Conservation (phyloP, 2,329 filamentous ascomycete genomes). For the Aquanectria penicillioides region DNA sequence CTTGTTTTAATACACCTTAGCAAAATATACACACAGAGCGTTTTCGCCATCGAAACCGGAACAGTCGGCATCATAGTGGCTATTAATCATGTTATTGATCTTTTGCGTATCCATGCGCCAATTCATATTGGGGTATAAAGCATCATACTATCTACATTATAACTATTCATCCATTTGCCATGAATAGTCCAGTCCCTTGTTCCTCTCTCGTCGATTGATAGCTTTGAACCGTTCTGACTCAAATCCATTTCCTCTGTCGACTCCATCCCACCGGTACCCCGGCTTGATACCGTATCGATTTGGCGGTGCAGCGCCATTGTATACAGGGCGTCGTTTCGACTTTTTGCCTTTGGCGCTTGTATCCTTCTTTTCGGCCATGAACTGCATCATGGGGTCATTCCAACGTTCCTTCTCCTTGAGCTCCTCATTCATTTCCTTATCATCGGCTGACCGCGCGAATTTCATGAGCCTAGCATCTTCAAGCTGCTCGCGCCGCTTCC, state of each 20-base stretch:
- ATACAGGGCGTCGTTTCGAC: conserved; percentile 69
- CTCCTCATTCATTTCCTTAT: conserved; percentile 86
- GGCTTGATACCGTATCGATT: conserved; percentile 95
- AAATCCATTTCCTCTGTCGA: conserved; percentile 93
- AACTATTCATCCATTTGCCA: conserved; percentile 99
- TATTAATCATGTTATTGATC: no score
- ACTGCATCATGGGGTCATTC: conserved; percentile 93
- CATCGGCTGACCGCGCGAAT: conserved; percentile 83
- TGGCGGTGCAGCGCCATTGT: conserved; percentile 82
- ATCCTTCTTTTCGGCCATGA: conserved; percentile 66
- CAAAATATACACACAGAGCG: neutral
- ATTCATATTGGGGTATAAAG: no score
- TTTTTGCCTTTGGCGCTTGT: conserved; percentile 42
- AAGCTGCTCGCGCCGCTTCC: conserved; percentile 72
- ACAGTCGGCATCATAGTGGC: no score
- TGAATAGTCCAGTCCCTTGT: conserved; percentile 84
- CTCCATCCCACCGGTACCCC: conserved; percentile 95
- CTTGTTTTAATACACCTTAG: conserved; percentile 10
- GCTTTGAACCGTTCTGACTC: conserved; percentile 93
- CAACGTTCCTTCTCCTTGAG: conserved; percentile 80
- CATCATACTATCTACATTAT: no score
- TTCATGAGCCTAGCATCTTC: conserved; percentile 85
- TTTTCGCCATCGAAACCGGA: neutral
- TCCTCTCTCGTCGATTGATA: conserved; percentile 79
- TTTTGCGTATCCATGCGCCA: no score